Percentiles rank a stretch among this genome's conserved stretches.
Evolutionary conservation across 2,329 filamentous ascomycete genomes (phyloP).

Genomic region (Tolypocladium guangdongense): DNA sequence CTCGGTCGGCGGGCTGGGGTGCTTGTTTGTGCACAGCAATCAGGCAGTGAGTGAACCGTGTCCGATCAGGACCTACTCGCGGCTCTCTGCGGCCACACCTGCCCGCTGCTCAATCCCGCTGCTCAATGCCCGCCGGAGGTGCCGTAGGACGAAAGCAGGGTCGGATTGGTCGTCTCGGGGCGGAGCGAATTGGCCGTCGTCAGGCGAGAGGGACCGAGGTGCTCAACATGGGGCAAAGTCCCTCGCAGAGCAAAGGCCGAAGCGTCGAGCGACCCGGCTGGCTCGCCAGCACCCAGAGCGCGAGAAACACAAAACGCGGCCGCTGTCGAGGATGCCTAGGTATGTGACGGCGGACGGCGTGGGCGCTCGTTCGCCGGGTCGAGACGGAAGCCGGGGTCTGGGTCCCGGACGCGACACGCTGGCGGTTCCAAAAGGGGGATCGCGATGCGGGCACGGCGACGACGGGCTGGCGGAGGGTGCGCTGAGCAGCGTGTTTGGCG

Average conservation of each 20-base stretch:
- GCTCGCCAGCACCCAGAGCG: neutral
- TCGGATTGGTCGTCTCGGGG: neutral
- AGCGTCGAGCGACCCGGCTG: neutral
- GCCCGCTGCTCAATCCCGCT: neutral
- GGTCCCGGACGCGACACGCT: neutral
- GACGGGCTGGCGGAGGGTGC: neutral
- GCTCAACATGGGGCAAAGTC: neutral
- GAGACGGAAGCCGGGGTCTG: neutral
- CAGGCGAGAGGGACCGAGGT: neutral
- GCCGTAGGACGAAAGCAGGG: neutral
- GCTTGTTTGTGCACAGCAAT: neutral
- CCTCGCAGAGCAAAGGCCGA: neutral
- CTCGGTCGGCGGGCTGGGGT: neutral
- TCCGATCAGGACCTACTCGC: neutral
- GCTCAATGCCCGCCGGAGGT: neutral
- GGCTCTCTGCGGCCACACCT: neutral
- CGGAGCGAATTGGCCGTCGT: neutral
- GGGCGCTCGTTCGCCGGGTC: neutral
- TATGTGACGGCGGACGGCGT: neutral
- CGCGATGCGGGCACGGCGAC: neutral
- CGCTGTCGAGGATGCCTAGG: neutral
- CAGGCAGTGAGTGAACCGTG: neutral
- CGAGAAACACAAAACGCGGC: neutral
- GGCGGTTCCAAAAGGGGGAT: neutral
- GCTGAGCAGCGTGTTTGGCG: neutral